Evolutionary conservation across 2,329 filamentous ascomycete genomes (phyloP).

Genomic region (Botrytis cinerea): DNA sequence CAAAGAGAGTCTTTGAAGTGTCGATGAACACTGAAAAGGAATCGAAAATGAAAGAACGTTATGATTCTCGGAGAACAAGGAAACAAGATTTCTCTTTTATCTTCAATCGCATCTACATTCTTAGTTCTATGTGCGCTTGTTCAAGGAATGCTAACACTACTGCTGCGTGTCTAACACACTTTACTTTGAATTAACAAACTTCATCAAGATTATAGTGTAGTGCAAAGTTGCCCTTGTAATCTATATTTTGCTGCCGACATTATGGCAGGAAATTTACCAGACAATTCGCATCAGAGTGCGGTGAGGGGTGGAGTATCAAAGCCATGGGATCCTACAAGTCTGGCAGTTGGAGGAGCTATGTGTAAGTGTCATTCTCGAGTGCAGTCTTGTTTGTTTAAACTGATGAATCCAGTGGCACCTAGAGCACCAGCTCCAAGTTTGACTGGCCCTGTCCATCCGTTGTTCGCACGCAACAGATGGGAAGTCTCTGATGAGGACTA

Average conservation of each 20-base stretch:
- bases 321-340: constrained; percentile 19
- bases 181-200: background rate
- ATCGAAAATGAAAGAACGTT: constrained; percentile 7
- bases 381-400: background rate
- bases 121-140: background rate
- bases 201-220: background rate
- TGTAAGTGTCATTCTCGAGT: background rate
- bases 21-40: background rate
- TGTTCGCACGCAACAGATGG: constrained; percentile 33
- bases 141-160: background rate
- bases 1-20: background rate
- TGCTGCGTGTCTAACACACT: background rate
- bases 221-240: background rate
- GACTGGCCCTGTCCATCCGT: constrained; percentile 20
- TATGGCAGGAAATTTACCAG: background rate
- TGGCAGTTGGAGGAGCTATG: constrained; percentile 13
- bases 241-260: background rate
- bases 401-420: background rate
- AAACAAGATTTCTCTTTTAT: background rate
- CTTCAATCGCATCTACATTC: background rate
- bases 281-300: background rate
- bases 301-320: background rate
- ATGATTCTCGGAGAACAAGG: constrained; percentile 4
- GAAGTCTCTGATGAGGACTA: constrained; percentile 31
- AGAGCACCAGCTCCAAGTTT: constrained; percentile 21